Base-by-base conservation (phyloP, 163 green algal species). In the Prototheca wickerhamii region DNA sequence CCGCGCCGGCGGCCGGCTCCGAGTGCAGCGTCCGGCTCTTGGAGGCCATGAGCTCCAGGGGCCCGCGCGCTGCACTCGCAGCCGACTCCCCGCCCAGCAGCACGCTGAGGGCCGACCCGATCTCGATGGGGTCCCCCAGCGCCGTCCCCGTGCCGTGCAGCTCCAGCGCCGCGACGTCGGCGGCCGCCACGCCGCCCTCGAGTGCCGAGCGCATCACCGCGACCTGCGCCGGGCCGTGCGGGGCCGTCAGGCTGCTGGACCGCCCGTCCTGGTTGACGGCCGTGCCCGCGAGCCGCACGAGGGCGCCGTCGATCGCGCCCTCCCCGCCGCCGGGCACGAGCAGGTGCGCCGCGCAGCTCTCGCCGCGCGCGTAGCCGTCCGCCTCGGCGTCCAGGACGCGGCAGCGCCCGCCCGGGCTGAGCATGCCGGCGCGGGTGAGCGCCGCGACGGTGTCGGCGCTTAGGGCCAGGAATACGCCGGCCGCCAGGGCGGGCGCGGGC, bases 101-200 rank as follows among this genome's bases (percentile, higher is more conserved):
- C 3, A 58, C 59, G 4, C 23, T 26, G 29, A 44, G 61, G 37
- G 70, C 63, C 37, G 88, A 84, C 49, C 75, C 76, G n/a, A 78
- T 58, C 76, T 95, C 88, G 40, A 95, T 95, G 34, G 88, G 88
- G 68, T 95, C 88, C 26, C 89, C 89, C 58, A 95, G 70, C 2
- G 80, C 65, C 29, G 87, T 95, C 58, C 84, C 73, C 18, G 81
- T 85, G 60, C 78, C 80, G 60, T 84, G 78, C 51, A 82, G 68
- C 40, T 84, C 70, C 35, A 85, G 57, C 2, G 58, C 75, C 3
- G 51, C 29, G 8, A 82, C 29, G 34, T 62, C 12, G 28, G n/a
- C 31, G 21, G 21, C 29, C 6, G n/a, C 18, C 18, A 30, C 21
- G 18, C 10, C 42, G 26, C 43, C 58, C 4, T 31, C 43, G 4